Base-by-base conservation (phyloP, 2,329 filamentous ascomycete genomes). In the Trichophyton schoenleinii region DNA sequence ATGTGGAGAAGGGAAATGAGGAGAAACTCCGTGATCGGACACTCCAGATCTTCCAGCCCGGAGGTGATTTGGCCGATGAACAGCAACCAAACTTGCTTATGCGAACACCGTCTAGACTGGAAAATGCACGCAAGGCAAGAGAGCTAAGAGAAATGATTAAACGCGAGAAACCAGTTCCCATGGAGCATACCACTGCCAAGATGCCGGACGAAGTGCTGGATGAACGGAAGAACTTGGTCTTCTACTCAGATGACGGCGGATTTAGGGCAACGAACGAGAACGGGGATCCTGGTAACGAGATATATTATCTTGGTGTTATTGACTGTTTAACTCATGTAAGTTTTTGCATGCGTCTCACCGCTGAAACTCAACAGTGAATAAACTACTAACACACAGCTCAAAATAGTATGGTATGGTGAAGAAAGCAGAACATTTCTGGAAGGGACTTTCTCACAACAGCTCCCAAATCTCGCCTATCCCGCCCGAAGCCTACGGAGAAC, bases 231-330 rank as follows among this genome's bases (percentile, higher is more conserved):
- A 86, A 87, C 59, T 87, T 91, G 66, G 85, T 92, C 66, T 99
- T 97, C 73, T 96, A 96, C 72, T 85, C 87, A 62, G 92, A 97
- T 67, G 92, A 97, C 70, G 94, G 94, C 57, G 94, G 94, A 2
- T 91, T 96, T 74, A 82, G 87, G 67, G 92, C 94, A 11, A 97
- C 94, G 0, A 91, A 96, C 70, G 91, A 96, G 73, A 86, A 96
- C 73, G 87, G 95, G 64, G 77, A 79, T 15, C 84, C 88, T 1
- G 91, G 87, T 1, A 89, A 96, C 60, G 90, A 96, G 75, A 91
- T 99, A 48, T 99, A 99, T 75, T 99, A 99, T 72, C 83, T 99
- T 6, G 95, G 94, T 41, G 95, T 99, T 68, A 99, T 99, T 73
- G 94, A 99, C 75, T 99, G 94, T 74, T 79, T 99, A 69, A 99